Evolutionary conservation across 345 rosid species (phyloP), one percentile per base, ranked within the genome.

Genomic region (Citrus unshiu): DNA sequence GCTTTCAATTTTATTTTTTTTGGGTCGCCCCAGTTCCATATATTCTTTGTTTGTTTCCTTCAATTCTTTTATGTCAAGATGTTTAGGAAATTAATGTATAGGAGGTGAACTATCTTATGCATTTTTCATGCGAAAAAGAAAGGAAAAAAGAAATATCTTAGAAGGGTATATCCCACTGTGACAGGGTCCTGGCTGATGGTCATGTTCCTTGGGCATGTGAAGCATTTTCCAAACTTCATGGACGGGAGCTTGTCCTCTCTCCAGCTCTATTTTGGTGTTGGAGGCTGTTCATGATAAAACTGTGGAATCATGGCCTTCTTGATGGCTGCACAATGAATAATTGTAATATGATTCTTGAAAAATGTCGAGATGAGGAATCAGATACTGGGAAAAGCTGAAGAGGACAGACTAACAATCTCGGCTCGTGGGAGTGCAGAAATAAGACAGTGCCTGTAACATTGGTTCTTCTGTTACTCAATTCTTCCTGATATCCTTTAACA

Each of bases 291-390:
- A 91, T 96, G 97, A 89, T 94, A 79, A 95, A 95, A 84, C 91
- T 95, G 22, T 95, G 98, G 99, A 95, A 94, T 84, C 99, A 93
- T 4, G 99, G 98, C 49, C 95, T 94, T 79, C 99, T 94, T 72
- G 99, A 94, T 22, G 91, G 94, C 24, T 12, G 81, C 78, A 87
- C 91, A 16, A 94, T 96, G 97, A 94, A 94, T 93, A 96, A 84
- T 90, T 96, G 98, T 80, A 96, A 83, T 72, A 22, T 64, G 73
- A 88, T 88, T 72, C 93, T 96, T 5, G 89, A 92, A 83, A 78
- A 84, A 79, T 88, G 83, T 78, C 85, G 73, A 24, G 78, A 25
- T 12, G 78, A 75, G 73, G 87, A 72, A 63, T 80, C 81, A 27
- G 78, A 77, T 69, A 80, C 35, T 10, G 64, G 13, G 73, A 71